phyloP scores from a whole-genome alignment of 208 protist species.

The Lotmaria passim region DNA sequence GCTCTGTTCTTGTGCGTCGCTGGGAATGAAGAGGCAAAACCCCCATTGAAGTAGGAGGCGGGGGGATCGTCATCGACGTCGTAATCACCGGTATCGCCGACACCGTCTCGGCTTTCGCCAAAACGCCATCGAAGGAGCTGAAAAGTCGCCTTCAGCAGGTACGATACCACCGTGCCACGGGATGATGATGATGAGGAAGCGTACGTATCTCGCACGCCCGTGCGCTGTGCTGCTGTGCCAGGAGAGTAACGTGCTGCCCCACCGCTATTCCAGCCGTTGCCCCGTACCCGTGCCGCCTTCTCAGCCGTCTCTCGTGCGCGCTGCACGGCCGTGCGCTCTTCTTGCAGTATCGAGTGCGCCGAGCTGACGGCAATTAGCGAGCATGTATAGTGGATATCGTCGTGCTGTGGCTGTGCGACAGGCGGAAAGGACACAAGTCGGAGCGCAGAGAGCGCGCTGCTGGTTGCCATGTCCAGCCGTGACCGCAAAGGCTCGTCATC shows the following conservation, averaged over 20 bases:
- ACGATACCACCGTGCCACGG: neutral
- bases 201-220: no score
- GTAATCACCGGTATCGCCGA: no score
- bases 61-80: neutral
- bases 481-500: slow-evolving; percentile 4
- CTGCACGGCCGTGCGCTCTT: slow-evolving; percentile 11
- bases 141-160: neutral
- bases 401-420: slow-evolving; percentile 12
- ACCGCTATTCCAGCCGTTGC: no score
- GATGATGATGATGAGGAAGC: no score
- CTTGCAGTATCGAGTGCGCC: slow-evolving; percentile 9
- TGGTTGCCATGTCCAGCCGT: slow-evolving; percentile 17
- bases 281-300: neutral
- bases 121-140: neutral
- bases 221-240: no score
- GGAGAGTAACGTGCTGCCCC: no score
- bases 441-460: slow-evolving; percentile 19
- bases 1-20: neutral
- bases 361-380: slow-evolving; percentile 13
- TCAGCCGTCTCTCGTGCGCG: neutral
- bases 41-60: no score
- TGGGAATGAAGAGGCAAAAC: neutral
- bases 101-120: no score
- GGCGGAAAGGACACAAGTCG: slow-evolving; percentile 43
- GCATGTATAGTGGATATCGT: slow-evolving; percentile 15